phyloP scores from a whole-genome alignment of 2,329 filamentous ascomycete genomes.

The Lasiodiplodia sp. region DNA sequence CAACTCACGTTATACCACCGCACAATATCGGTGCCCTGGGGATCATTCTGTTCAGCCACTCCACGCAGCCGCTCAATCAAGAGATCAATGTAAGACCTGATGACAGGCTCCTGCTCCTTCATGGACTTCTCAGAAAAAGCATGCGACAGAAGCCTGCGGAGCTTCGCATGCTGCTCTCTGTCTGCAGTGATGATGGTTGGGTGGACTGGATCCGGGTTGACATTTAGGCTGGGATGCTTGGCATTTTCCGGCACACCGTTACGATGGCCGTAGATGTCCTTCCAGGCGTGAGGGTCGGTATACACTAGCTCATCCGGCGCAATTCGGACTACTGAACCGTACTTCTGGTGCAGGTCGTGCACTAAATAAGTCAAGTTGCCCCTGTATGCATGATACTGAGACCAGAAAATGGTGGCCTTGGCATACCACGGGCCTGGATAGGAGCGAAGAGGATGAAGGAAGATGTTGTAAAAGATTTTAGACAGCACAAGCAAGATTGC shows the following conservation, averaged over 20 bases:
- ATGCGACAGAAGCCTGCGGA: constrained; percentile 37
- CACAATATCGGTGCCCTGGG: constrained; percentile 12
- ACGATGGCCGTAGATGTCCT: constrained; percentile 49
- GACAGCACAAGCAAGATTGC: background rate
- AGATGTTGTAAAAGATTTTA: constrained; percentile 47
- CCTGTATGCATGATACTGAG: constrained; percentile 49
- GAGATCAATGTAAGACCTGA: constrained; percentile 43
- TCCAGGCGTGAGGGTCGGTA: constrained; percentile 48
- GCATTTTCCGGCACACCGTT: background rate
- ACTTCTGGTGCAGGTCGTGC: constrained; percentile 45
- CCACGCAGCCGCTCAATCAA: constrained; percentile 35
- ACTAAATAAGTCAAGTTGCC: constrained; percentile 5
- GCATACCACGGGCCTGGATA: constrained; percentile 48
- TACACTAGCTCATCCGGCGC: constrained; percentile 50
- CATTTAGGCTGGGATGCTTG: background rate
- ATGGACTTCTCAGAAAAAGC: constrained; percentile 43
- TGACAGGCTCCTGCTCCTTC: constrained; percentile 40
- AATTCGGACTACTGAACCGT: constrained; percentile 53
- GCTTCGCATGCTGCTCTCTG: constrained; percentile 39
- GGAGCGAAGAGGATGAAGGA: constrained; percentile 52
- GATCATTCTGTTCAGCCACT: background rate
- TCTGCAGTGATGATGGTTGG: background rate
- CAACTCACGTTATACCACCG: constrained; percentile 8
- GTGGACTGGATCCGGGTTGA: constrained; percentile 28
- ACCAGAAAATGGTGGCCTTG: constrained; percentile 49